These are phyloP conservation scores for Colletotrichum chlorophyti DNA, from an alignment of 2,329 filamentous ascomycete genomes.

Conservation along the genomic window DNA sequence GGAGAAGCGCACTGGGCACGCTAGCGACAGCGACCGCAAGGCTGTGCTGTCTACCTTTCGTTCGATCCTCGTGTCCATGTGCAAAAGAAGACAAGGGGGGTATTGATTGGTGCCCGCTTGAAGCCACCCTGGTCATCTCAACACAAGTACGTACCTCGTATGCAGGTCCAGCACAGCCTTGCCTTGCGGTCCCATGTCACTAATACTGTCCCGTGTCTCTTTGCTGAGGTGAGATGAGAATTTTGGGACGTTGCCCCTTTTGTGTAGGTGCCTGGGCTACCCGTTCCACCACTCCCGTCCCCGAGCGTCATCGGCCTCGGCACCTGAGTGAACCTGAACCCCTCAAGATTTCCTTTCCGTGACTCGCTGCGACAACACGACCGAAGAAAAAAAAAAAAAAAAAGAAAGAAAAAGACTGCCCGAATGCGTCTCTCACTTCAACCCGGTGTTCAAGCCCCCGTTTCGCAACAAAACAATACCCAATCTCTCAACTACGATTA, in stretches of 20 bases:
- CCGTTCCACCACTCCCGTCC: too few relatives aligned
- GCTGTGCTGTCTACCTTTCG: background rate
- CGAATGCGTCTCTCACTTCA: slow-evolving; percentile 21
- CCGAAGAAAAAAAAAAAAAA: too few relatives aligned
- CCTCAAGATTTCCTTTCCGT: slow-evolving; percentile 9
- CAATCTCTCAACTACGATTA: background rate
- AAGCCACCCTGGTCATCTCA: background rate
- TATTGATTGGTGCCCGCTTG: slow-evolving; percentile 27
- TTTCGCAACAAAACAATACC: slow-evolving; percentile 6
- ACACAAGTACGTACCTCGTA: background rate
- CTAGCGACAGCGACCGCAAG: background rate
- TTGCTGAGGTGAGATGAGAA: background rate
- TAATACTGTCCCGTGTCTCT: too few relatives aligned
- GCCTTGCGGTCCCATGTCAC: too few relatives aligned
- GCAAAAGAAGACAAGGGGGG: background rate
- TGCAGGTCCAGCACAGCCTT: slow-evolving; percentile 22
- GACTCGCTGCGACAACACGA: too few relatives aligned
- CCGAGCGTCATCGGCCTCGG: slow-evolving; percentile 24
- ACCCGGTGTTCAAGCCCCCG: background rate
- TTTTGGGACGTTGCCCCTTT: slow-evolving; percentile 18
- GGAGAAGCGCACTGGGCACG: slow-evolving; percentile 9
- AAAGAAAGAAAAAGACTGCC: background rate
- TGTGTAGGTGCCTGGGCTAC: too few relatives aligned
- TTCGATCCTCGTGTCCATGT: background rate
- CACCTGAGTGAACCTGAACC: background rate